Evolutionary conservation across 164 flowering plant genomes (phyloP), one percentile per base, ranked within the genome.

Genomic region (Houttuynia cordata): DNA sequence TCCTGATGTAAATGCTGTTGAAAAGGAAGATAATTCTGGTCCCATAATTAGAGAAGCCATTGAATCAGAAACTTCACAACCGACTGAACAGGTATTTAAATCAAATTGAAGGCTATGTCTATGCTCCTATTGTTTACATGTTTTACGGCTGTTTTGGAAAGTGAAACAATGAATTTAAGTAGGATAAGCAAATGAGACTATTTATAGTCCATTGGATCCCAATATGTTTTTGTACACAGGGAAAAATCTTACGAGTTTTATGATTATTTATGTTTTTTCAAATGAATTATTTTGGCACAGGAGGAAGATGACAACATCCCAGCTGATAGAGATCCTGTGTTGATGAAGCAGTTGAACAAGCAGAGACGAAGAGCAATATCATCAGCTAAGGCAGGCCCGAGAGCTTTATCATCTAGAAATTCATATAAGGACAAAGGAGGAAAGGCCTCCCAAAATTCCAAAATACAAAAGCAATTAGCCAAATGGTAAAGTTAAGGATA

Each of bases 371-470:
- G 74, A 22, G 96, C 96, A 9, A 67, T 84, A 50, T 72, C 79
- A 52, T 78, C 85, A 50, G 87, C 80, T 21, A 83, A 68, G 57
- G 76, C 84, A n/a, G 70, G 86, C 23, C 60, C 74, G 60, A 83
- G 64, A 70, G 22, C 63, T 21, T n/a, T 64, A 62, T 25, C 83
- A 30, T 80, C 89, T 0, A 76, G 96, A 74, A 91, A 87, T 67
- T 67, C 84, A 0, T 81, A 84, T 83, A 87, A 87, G 72, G 89
- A 88, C 78, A 90, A 84, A 63, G 97, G 97, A 58, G 81, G 87
- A 13, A 83, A 61, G 71, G 71, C 81, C 52, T 79, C 93, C n/a
- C 72, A 77, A 4, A 84, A 68, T 42, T 34, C 58, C 22, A 86
- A 81, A 75, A 58, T 86, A 57, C 81, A 80, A 56, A 79, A 78